These are phyloP conservation scores for Candida sakaeoensis DNA, from an alignment of 805 yeast genomes.

Conservation along the genomic window DNA sequence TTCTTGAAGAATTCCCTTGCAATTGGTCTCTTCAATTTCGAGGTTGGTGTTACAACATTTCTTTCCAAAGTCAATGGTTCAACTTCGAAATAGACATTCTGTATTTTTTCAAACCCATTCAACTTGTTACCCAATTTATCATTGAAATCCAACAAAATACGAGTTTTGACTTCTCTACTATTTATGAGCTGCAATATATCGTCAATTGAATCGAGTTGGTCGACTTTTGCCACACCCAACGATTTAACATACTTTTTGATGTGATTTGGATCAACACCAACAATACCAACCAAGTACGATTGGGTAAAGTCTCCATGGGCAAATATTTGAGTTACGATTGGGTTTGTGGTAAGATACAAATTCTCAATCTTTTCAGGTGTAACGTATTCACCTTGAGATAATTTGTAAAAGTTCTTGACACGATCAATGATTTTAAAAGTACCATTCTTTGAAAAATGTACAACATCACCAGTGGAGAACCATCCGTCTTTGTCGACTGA, in stretches of 20 bases:
- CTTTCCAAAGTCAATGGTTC: constrained; percentile 64
- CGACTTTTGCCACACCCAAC: constrained; percentile 14
- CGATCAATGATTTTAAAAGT: constrained; percentile 64
- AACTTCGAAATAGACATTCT: constrained; percentile 47
- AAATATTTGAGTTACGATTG: constrained; percentile 50
- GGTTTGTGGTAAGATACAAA: constrained; percentile 50
- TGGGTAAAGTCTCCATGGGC: constrained; percentile 63
- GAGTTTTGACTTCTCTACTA: constrained; percentile 30
- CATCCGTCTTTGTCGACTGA: constrained; percentile 48
- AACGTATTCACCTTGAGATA: constrained; percentile 53
- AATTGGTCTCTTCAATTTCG: constrained; percentile 44
- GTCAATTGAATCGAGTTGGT: constrained; percentile 15
- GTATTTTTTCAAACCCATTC: constrained; percentile 62
- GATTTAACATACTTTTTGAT: constrained; percentile 16
- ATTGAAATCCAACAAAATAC: constrained; percentile 38
- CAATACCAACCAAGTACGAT: constrained; percentile 54
- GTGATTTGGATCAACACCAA: constrained; percentile 55
- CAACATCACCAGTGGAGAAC: constrained; percentile 58
- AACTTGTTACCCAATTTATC: constrained; percentile 27
- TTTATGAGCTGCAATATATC: constrained; percentile 25
- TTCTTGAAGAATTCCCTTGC: constrained; percentile 24
- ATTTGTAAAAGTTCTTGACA: constrained; percentile 74
- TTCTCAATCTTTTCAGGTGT: constrained; percentile 77
- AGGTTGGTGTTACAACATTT: constrained; percentile 65
- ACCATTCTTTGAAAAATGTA: constrained; percentile 31